These are phyloP conservation scores for Phialophora tarda DNA, from an alignment of 2,329 filamentous ascomycete species.

Conservation along the genomic window DNA sequence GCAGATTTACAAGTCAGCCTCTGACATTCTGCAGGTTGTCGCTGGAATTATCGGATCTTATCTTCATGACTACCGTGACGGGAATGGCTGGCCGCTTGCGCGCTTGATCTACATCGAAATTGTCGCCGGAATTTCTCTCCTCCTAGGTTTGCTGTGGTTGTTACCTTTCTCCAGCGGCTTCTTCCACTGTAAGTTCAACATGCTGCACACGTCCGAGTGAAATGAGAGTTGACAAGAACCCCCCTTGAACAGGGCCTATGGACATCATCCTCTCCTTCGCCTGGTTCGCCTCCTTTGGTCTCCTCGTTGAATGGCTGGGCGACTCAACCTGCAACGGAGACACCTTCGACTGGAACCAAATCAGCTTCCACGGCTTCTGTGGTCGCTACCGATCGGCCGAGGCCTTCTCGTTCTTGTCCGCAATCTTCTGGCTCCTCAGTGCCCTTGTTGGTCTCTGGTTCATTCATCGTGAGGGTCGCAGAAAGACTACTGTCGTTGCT, in stretches of 20 bases:
- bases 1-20: slow-evolving; percentile 19
- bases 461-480: slow-evolving; percentile 34
- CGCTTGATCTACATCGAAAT: slow-evolving; percentile 78
- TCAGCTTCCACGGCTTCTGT: slow-evolving; percentile 61
- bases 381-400: slow-evolving; percentile 72
- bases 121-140: slow-evolving; percentile 69
- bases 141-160: slow-evolving; percentile 72
- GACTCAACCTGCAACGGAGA: slow-evolving; percentile 42
- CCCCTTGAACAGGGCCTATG: slow-evolving; percentile 54
- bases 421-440: slow-evolving; percentile 72
- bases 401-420: slow-evolving; percentile 74
- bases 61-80: slow-evolving; percentile 55
- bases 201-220: not conserved
- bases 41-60: slow-evolving; percentile 72
- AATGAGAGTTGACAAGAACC: not conserved
- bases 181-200: slow-evolving; percentile 60
- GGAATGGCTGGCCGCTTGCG: slow-evolving; percentile 57
- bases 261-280: slow-evolving; percentile 71
- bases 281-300: slow-evolving; percentile 73
- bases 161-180: slow-evolving; percentile 72
- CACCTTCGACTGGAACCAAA: slow-evolving; percentile 64
- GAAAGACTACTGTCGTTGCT: slow-evolving; percentile 17
- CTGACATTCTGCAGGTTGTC: slow-evolving; percentile 53
- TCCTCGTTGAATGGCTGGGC: slow-evolving; percentile 65
- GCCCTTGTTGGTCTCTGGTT: slow-evolving; percentile 56